Conservation (phyloP, 441 rosid species). For the Gossypium trilobum region DNA sequence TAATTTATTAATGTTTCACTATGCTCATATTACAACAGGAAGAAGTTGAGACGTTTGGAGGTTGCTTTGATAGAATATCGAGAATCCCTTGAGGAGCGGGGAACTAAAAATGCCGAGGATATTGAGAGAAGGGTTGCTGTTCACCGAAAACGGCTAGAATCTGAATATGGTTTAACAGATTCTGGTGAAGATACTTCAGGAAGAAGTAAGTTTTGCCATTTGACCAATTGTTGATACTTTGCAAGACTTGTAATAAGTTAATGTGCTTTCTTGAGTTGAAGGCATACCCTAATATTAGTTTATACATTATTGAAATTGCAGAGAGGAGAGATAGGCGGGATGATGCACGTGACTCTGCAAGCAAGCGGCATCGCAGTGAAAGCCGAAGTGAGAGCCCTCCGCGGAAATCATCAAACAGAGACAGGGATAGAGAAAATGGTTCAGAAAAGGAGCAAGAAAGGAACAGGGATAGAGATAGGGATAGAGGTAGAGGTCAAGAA, state of each 20-base stretch:
- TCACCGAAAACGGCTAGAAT: constrained; percentile 68
- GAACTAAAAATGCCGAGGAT: constrained; percentile 72
- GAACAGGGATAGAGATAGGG: constrained; percentile 38
- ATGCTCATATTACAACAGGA: constrained; percentile 44
- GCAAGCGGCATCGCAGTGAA: constrained; percentile 66
- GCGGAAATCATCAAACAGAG: constrained; percentile 49
- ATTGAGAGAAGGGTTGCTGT: constrained; percentile 77
- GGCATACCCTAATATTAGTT: not conserved
- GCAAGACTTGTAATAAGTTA: not conserved
- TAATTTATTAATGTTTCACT: constrained; percentile 14
- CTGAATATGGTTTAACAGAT: constrained; percentile 55
- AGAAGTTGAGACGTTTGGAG: constrained; percentile 81
- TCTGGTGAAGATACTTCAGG: constrained; percentile 36
- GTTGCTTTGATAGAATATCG: constrained; percentile 94
- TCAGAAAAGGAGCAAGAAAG: constrained; percentile 43
- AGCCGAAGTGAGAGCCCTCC: constrained; percentile 72
- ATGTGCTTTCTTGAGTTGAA: not conserved
- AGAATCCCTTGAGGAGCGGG: constrained; percentile 89
- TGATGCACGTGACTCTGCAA: constrained; percentile 53
- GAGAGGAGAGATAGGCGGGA: constrained; percentile 64
- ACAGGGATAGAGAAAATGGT: constrained; percentile 49
- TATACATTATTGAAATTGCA: constrained; percentile 25
- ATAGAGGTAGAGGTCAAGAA: constrained; percentile 27
- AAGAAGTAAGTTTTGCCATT: constrained; percentile 36
- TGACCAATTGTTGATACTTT: not conserved